Evolutionary conservation across 202 grass and related monocot species (phyloP), one percentile per base, ranked within the genome.

Genomic region (Musa balbisiana): DNA sequence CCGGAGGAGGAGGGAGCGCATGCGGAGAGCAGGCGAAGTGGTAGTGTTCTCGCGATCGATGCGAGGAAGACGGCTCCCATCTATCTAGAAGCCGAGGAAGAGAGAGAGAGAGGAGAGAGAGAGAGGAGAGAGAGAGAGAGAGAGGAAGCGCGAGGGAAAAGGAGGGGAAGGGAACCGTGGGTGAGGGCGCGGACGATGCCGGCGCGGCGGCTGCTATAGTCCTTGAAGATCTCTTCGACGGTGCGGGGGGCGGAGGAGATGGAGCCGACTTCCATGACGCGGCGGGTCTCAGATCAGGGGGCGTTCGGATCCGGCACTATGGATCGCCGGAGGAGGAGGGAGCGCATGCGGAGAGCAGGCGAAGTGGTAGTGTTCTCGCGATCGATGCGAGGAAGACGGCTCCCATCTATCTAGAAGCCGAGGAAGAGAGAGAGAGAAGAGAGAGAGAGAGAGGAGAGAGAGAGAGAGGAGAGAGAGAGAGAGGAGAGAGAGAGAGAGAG

Each of bases 201-300:
- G 33, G 80, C 81, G 67, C 89, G 83, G 79, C 92, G 92, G 80
- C 59, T 76, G 67, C 67, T 27, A 55, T 85, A 96, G 80, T 96
- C 89, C 87, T 82, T 92, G 78, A 82, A 96, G 85, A 96, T 92
- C 20, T 90, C 92, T 75, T 88, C 89, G 26, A 96, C 85, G 24
- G 82, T 86, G 67, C 92, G 89, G 14, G 92, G 87, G 22, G 85
- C 60, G 9, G 82, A 79, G 62, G 89, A 81, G 52, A 85, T 69
- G 21, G 76, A 71, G 55, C 77, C 71, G 62, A 79, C 77, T 55
- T 96, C 92, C 89, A 90, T 92, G 81, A 43, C 33, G 27, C n/a
- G 12, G 26, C 2, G 63, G 52, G 6, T 8, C 62, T 66, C 70
- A 55, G 76, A 63, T 52, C 53, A 59, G 76, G 1, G 12, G 62